Evolutionary conservation across 1,284 basidiomycete genomes (phyloP).

Genomic region (Trichosporon inkin): DNA sequence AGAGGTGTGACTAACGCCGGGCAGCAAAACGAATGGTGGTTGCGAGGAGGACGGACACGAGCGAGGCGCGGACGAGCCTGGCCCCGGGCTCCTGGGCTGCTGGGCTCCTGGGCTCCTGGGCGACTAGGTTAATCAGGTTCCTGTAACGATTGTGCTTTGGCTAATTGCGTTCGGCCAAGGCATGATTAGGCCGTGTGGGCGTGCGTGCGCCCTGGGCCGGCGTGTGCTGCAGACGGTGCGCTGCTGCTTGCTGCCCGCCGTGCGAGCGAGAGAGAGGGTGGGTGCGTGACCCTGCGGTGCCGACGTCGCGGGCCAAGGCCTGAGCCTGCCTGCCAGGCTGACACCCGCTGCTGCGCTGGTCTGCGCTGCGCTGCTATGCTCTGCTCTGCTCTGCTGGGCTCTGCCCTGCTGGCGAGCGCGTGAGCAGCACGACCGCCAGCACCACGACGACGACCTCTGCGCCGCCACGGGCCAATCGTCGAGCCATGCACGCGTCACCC

Average conservation of each 20-base stretch:
- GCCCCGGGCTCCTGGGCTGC: not conserved
- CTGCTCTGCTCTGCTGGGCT: not conserved
- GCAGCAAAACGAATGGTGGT: not conserved
- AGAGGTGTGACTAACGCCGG: constrained; percentile 7
- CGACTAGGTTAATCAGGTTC: too few relatives aligned
- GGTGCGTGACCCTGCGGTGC: too few relatives aligned
- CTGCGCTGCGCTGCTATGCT: too few relatives aligned
- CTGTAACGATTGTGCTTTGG: not conserved
- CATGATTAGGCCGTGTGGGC: not conserved
- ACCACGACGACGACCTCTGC: not conserved
- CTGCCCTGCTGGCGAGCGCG: too few relatives aligned
- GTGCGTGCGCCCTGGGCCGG: too few relatives aligned
- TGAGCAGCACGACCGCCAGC: not conserved
- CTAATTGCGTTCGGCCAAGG: not conserved
- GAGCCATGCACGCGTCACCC: not conserved
- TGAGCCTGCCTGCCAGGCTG: not conserved
- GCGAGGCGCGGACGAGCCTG: not conserved
- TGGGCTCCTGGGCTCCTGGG: not conserved
- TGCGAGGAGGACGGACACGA: not conserved
- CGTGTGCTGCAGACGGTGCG: too few relatives aligned
- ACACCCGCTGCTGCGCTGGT: not conserved
- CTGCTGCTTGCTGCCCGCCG: too few relatives aligned
- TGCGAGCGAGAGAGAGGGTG: too few relatives aligned
- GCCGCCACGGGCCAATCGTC: not conserved
- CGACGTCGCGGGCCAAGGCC: too few relatives aligned